These are phyloP conservation scores for Metarhizium rileyi DNA, from an alignment of 2,329 filamentous ascomycete genomes.

Conservation along the genomic window DNA sequence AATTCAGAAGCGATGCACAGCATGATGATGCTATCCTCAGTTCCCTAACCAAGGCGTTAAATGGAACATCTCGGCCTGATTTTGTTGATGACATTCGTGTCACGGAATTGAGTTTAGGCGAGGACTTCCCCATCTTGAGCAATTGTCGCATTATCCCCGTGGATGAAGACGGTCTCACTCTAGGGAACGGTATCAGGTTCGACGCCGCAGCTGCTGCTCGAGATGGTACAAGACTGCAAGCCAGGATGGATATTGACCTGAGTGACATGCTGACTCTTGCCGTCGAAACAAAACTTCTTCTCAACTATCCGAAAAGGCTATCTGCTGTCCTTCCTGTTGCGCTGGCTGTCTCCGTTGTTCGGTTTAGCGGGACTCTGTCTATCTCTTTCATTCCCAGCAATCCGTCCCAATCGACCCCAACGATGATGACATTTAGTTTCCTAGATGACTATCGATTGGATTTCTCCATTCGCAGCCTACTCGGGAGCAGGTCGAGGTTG, in stretches of 20 bases:
- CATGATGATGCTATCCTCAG: slow-evolving; percentile 83
- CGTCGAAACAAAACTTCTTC: slow-evolving; percentile 82
- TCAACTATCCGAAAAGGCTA: slow-evolving; percentile 89
- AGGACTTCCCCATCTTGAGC: slow-evolving; percentile 97
- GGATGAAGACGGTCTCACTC: slow-evolving; percentile 61
- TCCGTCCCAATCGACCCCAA: slow-evolving; percentile 58
- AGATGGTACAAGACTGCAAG: slow-evolving; percentile 72
- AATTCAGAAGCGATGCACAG: slow-evolving; percentile 86
- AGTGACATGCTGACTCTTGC: slow-evolving; percentile 93
- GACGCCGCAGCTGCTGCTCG: slow-evolving; percentile 42
- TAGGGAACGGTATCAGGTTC: slow-evolving; percentile 41
- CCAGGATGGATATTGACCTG: slow-evolving; percentile 92
- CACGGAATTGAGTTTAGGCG: slow-evolving; percentile 85
- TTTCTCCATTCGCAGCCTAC: slow-evolving; percentile 68
- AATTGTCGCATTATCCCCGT: slow-evolving; percentile 95
- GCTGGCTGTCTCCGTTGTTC: slow-evolving; percentile 79
- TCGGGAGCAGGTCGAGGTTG: slow-evolving; percentile 68
- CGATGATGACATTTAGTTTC: slow-evolving; percentile 92
- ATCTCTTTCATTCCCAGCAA: slow-evolving; percentile 84
- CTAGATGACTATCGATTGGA: slow-evolving; percentile 79
- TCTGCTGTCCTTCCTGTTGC: slow-evolving; percentile 88
- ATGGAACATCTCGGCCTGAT: slow-evolving; percentile 76
- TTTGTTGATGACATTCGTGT: slow-evolving; percentile 92
- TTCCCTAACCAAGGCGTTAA: slow-evolving; percentile 75
- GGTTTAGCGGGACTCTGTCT: slow-evolving; percentile 89